Evolutionary conservation across 2,329 filamentous ascomycete species (phyloP).

Genomic region (Aspergillus glaucus): DNA sequence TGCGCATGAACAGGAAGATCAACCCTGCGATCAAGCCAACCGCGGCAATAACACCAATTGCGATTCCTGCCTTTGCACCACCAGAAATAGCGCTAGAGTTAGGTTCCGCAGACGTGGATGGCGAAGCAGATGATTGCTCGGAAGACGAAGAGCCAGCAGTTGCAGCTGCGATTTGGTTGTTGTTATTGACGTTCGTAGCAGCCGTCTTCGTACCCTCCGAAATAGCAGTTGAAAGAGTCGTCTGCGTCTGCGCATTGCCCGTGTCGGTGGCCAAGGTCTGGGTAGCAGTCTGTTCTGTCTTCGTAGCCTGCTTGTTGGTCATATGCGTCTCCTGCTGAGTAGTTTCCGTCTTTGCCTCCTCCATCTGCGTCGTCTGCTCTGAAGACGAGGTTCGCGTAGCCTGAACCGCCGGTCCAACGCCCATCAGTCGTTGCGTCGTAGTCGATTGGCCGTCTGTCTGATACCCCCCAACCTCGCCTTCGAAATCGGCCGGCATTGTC

Average conservation of each 20-base stretch:
- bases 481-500: conserved; percentile 48
- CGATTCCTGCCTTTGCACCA: conserved; percentile 69
- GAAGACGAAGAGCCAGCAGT: conserved; percentile 21
- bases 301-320: conserved; percentile 9
- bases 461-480: conserved; percentile 45
- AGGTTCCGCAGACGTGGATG: conserved; percentile 9
- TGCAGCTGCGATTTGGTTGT: conserved; percentile 13
- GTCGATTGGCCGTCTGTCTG: conserved; percentile 25
- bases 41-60: conserved; percentile 69
- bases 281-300: background rate
- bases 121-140: conserved; percentile 1
- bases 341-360: conserved; percentile 5
- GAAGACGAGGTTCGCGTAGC: conserved; percentile 5
- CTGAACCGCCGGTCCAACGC: conserved; percentile 25
- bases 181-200: conserved; percentile 3
- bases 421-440: conserved; percentile 11
- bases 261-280: conserved; percentile 3
- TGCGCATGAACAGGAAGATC: conserved; percentile 66
- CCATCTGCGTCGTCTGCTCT: conserved; percentile 2
- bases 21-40: conserved; percentile 61
- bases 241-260: conserved; percentile 6
- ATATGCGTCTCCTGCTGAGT: conserved; percentile 9
- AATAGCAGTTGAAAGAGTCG: conserved; percentile 17
- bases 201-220: conserved; percentile 7
- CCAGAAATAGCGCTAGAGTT: conserved; percentile 35